Evolutionary conservation across 495 filamentous ascomycete genomes (phyloP), one percentile per base, ranked within the genome.

Genomic region (Xylaria sp.): DNA sequence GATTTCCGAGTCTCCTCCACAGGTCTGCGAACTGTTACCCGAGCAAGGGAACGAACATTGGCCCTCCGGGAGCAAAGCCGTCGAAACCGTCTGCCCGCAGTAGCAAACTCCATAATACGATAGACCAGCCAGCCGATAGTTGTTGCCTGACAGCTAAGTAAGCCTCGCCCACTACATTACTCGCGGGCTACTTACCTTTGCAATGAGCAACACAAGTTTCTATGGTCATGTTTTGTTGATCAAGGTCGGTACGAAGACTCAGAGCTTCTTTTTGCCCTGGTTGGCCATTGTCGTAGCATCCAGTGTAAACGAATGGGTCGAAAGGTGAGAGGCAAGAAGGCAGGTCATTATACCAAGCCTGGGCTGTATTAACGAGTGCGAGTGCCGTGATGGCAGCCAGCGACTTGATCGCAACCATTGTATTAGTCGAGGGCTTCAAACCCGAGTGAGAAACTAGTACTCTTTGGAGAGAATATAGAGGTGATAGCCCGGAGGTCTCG

Each of bases 61-160:
- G 43, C 69, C 61, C 50, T 86, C 82, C 35, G 72, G 71, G 8
- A 76, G 61, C 57, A 67, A 46, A 26, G 76, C 58, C 14, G 81
- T 80, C 57, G 75, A 71, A 70, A 88, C 79, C 26, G 85, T 83
- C 52, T 80, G 69, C 44, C 86, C 86, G 71, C 87, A 88, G 76
- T 80, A 87, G 77, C 87, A 88, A 72, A 84, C 79, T 59, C 82
- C 85, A 70, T 85, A 85, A 75, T 88, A 89, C 74, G 85, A 82
- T 5, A 89, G 75, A 58, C 87, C 87, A 58, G 87, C 87, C 61
- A 88, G 86, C 21, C 86, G 79, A 68, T 84, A 88, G 68, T 80
- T 79, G 75, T 88, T 88, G 68, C 83, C 78, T 74, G 29, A 12
- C 7, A 61, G 21, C 17, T 1, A 50, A 26, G 44, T 70, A 21